Conservation (phyloP, 192 early-diverging fungal genomes). For the Coemansia reversa region DNA sequence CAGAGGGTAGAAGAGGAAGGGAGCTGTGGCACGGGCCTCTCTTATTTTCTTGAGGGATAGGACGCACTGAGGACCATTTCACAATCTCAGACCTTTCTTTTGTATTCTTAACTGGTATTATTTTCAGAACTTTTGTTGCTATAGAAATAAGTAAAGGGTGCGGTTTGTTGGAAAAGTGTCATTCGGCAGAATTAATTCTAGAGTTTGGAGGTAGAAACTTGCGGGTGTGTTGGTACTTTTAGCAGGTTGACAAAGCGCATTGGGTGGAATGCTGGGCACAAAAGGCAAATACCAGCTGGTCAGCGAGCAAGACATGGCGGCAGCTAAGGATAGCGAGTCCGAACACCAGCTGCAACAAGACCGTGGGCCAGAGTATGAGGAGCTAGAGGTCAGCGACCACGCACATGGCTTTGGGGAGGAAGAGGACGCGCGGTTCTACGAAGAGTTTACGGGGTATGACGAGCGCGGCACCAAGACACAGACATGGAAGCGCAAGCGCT, state of each 20-base stretch:
- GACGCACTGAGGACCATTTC: no score
- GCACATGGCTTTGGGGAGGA: conserved; percentile 30
- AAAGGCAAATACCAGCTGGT: conserved; percentile 22
- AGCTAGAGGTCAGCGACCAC: conserved; percentile 32
- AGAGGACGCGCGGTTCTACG: conserved; percentile 43
- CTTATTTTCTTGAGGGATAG: no score
- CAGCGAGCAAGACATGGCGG: conserved; percentile 8
- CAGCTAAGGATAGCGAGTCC: background rate
- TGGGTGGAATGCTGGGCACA: conserved; percentile 7
- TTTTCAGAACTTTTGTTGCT: no score
- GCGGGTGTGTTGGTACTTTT: background rate
- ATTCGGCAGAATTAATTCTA: background rate
- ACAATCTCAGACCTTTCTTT: no score
- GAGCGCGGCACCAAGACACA: conserved; percentile 23
- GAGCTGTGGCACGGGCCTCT: no score
- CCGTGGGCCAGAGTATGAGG: conserved; percentile 28
- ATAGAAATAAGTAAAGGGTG: background rate
- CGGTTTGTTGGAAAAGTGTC: background rate
- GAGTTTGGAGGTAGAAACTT: background rate
- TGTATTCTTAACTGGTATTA: no score
- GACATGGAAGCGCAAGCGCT: conserved; percentile 44
- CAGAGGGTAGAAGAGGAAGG: no score
- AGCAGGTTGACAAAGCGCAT: background rate
- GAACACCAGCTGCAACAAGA: background rate
- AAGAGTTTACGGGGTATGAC: conserved; percentile 45